These are phyloP conservation scores for Eucalyptus curtisii DNA, from an alignment of 345 rosid species.

Conservation along the genomic window DNA sequence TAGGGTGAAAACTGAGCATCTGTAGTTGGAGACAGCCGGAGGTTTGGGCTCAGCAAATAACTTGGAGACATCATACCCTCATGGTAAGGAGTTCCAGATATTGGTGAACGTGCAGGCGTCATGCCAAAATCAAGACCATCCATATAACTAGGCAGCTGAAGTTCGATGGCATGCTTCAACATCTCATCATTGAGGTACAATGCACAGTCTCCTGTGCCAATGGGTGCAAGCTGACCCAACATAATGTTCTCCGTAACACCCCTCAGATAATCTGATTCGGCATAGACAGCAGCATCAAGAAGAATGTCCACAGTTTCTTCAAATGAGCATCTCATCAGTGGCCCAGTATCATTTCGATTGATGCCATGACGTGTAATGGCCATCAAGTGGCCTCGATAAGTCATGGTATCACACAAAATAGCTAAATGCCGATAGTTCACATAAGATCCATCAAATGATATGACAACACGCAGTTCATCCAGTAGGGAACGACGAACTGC, in stretches of 20 bases:
- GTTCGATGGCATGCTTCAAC: slow-evolving; percentile 96
- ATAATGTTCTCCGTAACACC: slow-evolving; percentile 98
- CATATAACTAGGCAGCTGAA: slow-evolving; percentile 96
- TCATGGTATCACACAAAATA: slow-evolving; percentile 96
- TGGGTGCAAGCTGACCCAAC: slow-evolving; percentile 97
- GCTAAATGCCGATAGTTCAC: slow-evolving; percentile 97
- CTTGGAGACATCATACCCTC: slow-evolving; percentile 96
- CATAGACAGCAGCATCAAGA: slow-evolving; percentile 95
- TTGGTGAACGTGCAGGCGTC: slow-evolving; percentile 90
- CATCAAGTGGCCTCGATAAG: slow-evolving; percentile 97
- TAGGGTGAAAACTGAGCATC: slow-evolving; percentile 96
- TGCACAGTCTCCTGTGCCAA: slow-evolving; percentile 86
- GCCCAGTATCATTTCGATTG: slow-evolving; percentile 94
- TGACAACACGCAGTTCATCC: slow-evolving; percentile 93
- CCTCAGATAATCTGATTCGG: slow-evolving; percentile 70
- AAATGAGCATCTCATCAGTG: slow-evolving; percentile 95
- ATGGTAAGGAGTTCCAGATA: slow-evolving; percentile 88
- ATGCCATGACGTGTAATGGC: slow-evolving; percentile 98
- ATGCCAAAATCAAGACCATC: slow-evolving; percentile 80
- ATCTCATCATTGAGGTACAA: slow-evolving; percentile 91
- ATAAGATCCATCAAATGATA: slow-evolving; percentile 96
- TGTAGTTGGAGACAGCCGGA: slow-evolving; percentile 66
- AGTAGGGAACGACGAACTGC: slow-evolving; percentile 91
- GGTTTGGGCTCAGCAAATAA: slow-evolving; percentile 71
- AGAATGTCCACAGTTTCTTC: slow-evolving; percentile 99